Percentiles rank a stretch among this genome's conserved stretches.
These are phyloP conservation scores for Zizania latifolia DNA, from an alignment of 176 grass and related monocot genomes.

Conservation along the genomic window DNA sequence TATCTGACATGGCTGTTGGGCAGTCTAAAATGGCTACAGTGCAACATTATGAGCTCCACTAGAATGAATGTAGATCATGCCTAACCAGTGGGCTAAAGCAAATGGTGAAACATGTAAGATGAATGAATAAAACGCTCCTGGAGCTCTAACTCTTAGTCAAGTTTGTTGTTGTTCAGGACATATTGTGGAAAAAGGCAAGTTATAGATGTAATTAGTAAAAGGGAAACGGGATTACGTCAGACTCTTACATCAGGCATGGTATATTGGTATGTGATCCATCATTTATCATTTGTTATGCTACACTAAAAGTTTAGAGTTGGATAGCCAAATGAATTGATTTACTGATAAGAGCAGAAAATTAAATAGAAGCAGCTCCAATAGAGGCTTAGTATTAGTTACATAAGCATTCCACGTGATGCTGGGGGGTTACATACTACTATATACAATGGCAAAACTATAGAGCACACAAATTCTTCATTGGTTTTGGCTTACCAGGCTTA, in stretches of 20 bases:
- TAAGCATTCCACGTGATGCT: constrained; percentile 18
- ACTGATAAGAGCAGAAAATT: neutral
- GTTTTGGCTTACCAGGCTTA: constrained; percentile 50
- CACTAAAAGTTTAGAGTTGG: neutral
- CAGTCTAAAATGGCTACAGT: constrained; percentile 2
- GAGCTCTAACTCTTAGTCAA: neutral
- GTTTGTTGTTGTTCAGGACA: neutral
- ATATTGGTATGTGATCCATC: neutral
- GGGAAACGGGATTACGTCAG: neutral
- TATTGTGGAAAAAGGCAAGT: neutral
- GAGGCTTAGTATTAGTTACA: constrained; percentile 13
- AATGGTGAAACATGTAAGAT: neutral
- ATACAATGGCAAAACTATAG: neutral
- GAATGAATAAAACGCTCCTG: neutral
- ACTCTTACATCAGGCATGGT: neutral
- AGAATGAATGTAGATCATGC: neutral
- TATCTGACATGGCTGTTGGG: neutral
- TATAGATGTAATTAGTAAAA: neutral
- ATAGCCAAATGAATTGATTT: neutral
- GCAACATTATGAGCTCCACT: neutral
- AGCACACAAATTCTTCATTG: constrained; percentile 7
- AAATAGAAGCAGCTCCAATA: constrained; percentile 9
- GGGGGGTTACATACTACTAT: neutral
- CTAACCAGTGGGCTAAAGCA: neutral
- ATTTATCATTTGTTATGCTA: neutral